These are phyloP conservation scores for Symbiodinium natans DNA, from an alignment of 73 alveolate species.

Conservation along the genomic window DNA sequence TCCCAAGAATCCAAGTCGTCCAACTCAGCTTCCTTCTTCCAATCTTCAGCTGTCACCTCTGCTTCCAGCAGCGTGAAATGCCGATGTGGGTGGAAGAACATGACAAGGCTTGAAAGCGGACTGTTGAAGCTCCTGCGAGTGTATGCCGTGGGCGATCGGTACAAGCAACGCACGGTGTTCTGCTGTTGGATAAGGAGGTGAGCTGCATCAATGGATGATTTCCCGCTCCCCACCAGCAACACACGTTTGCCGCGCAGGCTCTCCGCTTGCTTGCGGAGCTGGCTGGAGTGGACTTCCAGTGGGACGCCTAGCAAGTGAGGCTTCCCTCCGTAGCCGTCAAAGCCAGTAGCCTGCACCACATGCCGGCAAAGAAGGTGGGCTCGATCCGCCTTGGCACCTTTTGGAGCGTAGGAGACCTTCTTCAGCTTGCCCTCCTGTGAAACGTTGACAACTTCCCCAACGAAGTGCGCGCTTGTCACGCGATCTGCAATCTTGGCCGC, in stretches of 20 bases:
- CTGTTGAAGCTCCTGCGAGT: constrained; percentile 82
- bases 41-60: constrained; percentile 14
- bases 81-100: constrained; percentile 2
- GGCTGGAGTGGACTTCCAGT: constrained; percentile 23
- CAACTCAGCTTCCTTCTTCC: constrained; percentile 21
- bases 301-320: background rate
- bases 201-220: constrained; percentile 46
- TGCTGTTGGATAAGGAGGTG: constrained; percentile 2
- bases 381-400: background rate
- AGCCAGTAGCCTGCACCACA: constrained; percentile 50
- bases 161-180: too few relatives aligned
- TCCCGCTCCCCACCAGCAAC: constrained; percentile 54
- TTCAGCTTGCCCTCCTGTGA: background rate
- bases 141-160: constrained; percentile 36
- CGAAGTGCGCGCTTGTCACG: too few relatives aligned
- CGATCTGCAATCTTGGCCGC: background rate
- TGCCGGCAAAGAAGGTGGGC: too few relatives aligned
- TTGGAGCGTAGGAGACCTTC: background rate
- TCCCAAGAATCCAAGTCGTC: constrained; percentile 51
- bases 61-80: constrained; percentile 37
- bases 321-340: constrained; percentile 21
- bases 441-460: background rate
- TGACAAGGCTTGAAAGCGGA: constrained; percentile 1
- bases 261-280: background rate
- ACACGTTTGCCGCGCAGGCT: constrained; percentile 24